These are phyloP conservation scores for Emergomyces pasteurianus DNA, from an alignment of 2,329 filamentous ascomycete species.

Conservation along the genomic window DNA sequence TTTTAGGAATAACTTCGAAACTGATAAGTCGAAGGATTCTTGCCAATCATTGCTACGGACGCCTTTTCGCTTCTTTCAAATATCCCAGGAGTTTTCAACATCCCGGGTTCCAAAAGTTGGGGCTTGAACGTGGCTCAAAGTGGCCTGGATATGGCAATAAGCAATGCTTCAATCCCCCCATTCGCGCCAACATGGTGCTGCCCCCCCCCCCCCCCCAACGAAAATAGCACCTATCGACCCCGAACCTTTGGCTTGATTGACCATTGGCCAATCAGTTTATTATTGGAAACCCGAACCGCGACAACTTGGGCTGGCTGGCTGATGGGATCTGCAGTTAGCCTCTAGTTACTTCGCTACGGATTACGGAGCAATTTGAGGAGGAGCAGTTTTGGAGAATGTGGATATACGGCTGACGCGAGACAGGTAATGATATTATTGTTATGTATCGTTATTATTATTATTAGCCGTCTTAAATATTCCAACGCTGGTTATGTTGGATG, in stretches of 20 bases:
- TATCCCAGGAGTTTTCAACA: too few species aligned
- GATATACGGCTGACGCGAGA: neutral
- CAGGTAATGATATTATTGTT: neutral
- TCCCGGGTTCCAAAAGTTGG: neutral
- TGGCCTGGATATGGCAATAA: neutral
- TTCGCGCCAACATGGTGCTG: neutral
- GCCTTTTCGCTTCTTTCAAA: neutral
- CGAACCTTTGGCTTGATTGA: neutral
- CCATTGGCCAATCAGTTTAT: conserved; percentile 4
- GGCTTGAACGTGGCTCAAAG: neutral
- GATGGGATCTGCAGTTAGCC: neutral
- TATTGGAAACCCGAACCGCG: conserved; percentile 1
- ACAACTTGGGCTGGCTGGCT: neutral
- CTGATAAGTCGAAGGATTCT: neutral
- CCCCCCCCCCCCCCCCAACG: neutral
- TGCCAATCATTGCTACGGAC: neutral
- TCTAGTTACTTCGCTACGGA: too few species aligned
- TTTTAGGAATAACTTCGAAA: neutral
- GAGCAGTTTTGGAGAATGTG: neutral
- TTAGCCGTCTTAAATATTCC: neutral
- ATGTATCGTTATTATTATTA: too few species aligned
- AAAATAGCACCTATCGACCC: neutral
- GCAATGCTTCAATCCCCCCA: neutral
- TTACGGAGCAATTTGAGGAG: too few species aligned
- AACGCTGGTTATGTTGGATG: neutral